Evolutionary conservation across 176 grass and related monocot species (phyloP), one percentile per base, ranked within the genome.

Genomic region (Rhipidocladum racemiflorum): DNA sequence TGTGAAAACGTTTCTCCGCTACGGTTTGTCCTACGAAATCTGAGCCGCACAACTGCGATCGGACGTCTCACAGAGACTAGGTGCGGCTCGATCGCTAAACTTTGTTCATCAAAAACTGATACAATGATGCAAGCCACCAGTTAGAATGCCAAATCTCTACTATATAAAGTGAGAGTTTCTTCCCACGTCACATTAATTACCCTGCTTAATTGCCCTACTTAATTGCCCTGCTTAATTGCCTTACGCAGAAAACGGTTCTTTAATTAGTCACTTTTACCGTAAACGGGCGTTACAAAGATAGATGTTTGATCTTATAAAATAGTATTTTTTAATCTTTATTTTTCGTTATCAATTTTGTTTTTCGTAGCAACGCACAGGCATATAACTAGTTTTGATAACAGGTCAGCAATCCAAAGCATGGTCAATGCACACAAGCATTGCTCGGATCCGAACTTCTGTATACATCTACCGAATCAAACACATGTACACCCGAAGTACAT

Each of bases 401-500:
- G 17, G 63, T 0, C 27, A 28, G 13, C 35, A 53, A 71, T 15
- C 24, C 70, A 23, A 40, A n/a, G 71, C 71, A 74, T 15, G 74
- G 60, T 40, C 54, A 59, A 76, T 28, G 53, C 21, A 76, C 25
- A 43, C 0, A 75, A 50, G 61, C 13, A 75, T 4, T 66, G 67
- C 59, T 59, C 42, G 17, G 48, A 74, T 78, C 67, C 66, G 68
- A 50, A 68, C 78, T 81, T 72, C 60, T 68, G 74, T 78, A 79
- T 82, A 86, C 67, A 66, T 60, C 67, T 59, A 83, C 32, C 4
- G 30, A 73, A 83, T 57, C 5, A 51, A 73, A 78, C 40, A 78
- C 67, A 86, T 73, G 78, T 83, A 73, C 65, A 83, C 16, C 76
- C 1, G 0, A 62, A 39, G 60, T 57, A 38, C 78, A 78, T 57